phyloP scores from a whole-genome alignment of 805 yeast genomes.

The Pichia deserticola region DNA sequence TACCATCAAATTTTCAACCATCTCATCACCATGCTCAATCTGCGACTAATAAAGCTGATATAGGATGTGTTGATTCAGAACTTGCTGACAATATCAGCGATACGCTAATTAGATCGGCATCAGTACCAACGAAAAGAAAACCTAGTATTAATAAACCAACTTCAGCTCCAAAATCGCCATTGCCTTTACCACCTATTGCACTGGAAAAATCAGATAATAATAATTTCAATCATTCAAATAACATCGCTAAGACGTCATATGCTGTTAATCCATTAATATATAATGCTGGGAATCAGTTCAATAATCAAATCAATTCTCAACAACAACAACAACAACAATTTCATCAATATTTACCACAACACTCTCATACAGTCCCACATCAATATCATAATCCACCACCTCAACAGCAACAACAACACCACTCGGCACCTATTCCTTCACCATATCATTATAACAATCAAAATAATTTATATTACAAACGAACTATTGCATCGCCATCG shows the following conservation, averaged over 20 bases:
- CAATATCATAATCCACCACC: neutral
- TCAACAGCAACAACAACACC: neutral
- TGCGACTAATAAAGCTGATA: neutral
- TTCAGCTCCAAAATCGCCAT: conserved; percentile 5
- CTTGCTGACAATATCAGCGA: neutral
- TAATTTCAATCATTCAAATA: too few species aligned
- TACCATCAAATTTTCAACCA: neutral
- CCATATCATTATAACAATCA: neutral
- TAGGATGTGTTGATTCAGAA: neutral
- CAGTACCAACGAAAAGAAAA: conserved; percentile 6
- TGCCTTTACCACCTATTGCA: conserved; percentile 2
- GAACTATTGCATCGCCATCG: neutral
- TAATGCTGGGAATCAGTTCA: too few species aligned
- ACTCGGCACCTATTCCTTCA: neutral
- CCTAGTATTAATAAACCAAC: neutral
- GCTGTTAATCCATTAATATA: too few species aligned
- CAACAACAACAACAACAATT: neutral
- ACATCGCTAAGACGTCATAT: too few species aligned
- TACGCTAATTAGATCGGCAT: conserved; percentile 9
- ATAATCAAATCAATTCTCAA: neutral
- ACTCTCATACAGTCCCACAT: neutral
- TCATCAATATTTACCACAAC: neutral
- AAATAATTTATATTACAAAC: neutral
- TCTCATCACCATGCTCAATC: conserved; percentile 10
- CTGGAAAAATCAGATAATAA: neutral